A percentile compares a stretch with the other conserved stretches of the same genome.
These are phyloP conservation scores for Neonothopanus nambi DNA, from an alignment of 1,284 basidiomycete species.

Conservation along the genomic window DNA sequence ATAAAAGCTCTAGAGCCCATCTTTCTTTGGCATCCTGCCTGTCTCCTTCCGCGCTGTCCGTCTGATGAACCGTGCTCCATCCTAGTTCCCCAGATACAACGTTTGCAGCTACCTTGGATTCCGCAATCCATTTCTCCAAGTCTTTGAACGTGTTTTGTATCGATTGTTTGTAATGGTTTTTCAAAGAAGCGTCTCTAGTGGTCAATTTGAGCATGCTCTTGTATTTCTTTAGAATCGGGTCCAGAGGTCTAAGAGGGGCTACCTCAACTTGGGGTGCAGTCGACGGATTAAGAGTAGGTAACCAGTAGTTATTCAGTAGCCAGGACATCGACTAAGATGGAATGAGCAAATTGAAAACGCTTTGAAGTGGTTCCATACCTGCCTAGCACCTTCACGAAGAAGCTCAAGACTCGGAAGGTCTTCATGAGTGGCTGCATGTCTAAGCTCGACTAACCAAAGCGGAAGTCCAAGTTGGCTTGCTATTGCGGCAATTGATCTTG, in stretches of 20 bases:
- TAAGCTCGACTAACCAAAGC: constrained; percentile 87
- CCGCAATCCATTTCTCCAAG: constrained; percentile 72
- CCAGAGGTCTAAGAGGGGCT: constrained; percentile 47
- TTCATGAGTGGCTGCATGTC: constrained; percentile 96
- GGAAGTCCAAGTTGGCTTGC: constrained; percentile 87
- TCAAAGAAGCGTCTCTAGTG: constrained; percentile 62
- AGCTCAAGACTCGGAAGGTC: constrained; percentile 87
- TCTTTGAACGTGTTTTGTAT: constrained; percentile 52
- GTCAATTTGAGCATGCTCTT: constrained; percentile 64
- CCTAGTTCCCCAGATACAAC: constrained; percentile 44
- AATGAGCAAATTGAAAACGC: not conserved
- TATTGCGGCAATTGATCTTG: constrained; percentile 87
- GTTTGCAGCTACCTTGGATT: constrained; percentile 64
- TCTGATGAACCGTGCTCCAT: constrained; percentile 38
- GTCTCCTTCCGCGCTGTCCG: constrained; percentile 32
- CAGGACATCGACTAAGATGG: constrained; percentile 66
- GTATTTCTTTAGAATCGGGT: constrained; percentile 67
- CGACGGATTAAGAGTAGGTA: constrained; percentile 68
- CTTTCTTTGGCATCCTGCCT: constrained; percentile 50
- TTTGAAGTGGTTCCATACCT: constrained; percentile 44
- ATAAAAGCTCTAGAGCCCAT: constrained; percentile 71
- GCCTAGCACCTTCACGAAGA: constrained; percentile 73
- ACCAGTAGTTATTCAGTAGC: constrained; percentile 81
- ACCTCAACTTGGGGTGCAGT: constrained; percentile 30
- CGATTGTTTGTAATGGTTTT: constrained; percentile 48